Evolutionary conservation across 176 grass and related monocot genomes (phyloP).

Genomic region (Musa beccarii): DNA sequence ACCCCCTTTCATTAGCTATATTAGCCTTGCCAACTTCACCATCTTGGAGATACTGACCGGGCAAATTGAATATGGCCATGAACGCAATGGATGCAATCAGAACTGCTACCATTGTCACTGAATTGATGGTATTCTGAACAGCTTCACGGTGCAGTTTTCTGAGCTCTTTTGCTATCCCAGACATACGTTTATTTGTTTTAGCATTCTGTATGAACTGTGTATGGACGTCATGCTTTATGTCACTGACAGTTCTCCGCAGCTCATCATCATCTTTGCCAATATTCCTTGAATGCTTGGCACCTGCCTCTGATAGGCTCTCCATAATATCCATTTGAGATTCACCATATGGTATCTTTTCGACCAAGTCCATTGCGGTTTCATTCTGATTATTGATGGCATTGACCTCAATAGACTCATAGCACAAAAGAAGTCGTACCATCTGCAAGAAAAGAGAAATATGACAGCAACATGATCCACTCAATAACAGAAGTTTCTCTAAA

Average conservation of each 20-base stretch:
- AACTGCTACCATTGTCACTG: slow-evolving; percentile 82
- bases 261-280: slow-evolving; percentile 75
- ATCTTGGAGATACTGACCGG: slow-evolving; percentile 56
- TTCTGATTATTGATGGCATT: slow-evolving; percentile 87
- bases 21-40: slow-evolving; percentile 25
- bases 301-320: slow-evolving; percentile 64
- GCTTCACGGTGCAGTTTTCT: slow-evolving; percentile 86
- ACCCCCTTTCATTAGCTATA: slow-evolving; percentile 50
- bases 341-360: slow-evolving; percentile 87
- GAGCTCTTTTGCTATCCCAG: slow-evolving; percentile 81
- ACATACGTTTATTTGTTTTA: slow-evolving; percentile 87
- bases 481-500: neutral
- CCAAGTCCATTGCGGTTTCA: slow-evolving; percentile 92
- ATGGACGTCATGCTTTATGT: slow-evolving; percentile 94
- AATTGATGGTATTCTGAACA: slow-evolving; percentile 96
- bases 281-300: slow-evolving; percentile 80
- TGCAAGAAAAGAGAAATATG: slow-evolving; percentile 23
- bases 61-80: slow-evolving; percentile 87
- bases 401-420: slow-evolving; percentile 58
- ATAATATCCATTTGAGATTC: slow-evolving; percentile 84
- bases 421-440: slow-evolving; percentile 87
- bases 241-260: slow-evolving; percentile 89
- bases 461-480: neutral
- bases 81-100: slow-evolving; percentile 96
- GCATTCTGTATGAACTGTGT: slow-evolving; percentile 81